A percentile compares a stretch with the other conserved stretches of the same genome.
These are phyloP conservation scores for Cubamyces lactineus DNA, from an alignment of 768 basidiomycete genomes.

Conservation along the genomic window DNA sequence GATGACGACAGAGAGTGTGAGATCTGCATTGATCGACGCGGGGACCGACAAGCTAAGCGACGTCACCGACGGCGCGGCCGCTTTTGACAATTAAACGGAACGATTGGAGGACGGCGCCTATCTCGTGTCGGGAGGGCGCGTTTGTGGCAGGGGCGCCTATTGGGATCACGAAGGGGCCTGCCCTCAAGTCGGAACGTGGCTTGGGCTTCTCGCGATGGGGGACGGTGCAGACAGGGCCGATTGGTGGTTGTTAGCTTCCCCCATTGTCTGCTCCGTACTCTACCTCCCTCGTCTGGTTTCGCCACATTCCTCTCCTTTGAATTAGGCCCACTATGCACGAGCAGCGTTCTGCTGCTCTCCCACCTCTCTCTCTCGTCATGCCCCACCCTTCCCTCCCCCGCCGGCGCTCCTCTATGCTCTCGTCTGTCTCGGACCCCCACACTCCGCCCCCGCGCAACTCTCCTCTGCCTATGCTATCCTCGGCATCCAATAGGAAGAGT, in stretches of 20 bases:
- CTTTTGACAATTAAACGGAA: constrained; percentile 23
- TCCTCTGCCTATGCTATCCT: constrained; percentile 54
- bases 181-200: constrained; percentile 27
- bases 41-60: constrained; percentile 9
- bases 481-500: constrained; percentile 62
- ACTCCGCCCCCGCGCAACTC: constrained; percentile 57
- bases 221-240: constrained; percentile 13
- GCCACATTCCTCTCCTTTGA: constrained; percentile 26
- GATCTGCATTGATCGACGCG: constrained; percentile 5
- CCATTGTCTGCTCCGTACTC: constrained; percentile 31
- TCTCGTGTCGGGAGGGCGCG: constrained; percentile 8
- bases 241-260: constrained; percentile 24
- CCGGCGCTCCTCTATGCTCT: constrained; percentile 54
- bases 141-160: constrained; percentile 2
- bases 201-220: constrained; percentile 23
- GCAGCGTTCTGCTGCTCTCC: constrained; percentile 51
- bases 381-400: constrained; percentile 59
- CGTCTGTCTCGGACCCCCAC: constrained; percentile 55
- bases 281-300: constrained; percentile 22
- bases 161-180: constrained; percentile 21
- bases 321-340: constrained; percentile 38
- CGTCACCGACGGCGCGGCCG: constrained; percentile 9
- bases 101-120: constrained; percentile 20
- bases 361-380: constrained; percentile 63
- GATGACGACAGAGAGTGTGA: background rate